Base-by-base conservation (phyloP, 208 protist genomes). In the Leishmania mexicana region DNA sequence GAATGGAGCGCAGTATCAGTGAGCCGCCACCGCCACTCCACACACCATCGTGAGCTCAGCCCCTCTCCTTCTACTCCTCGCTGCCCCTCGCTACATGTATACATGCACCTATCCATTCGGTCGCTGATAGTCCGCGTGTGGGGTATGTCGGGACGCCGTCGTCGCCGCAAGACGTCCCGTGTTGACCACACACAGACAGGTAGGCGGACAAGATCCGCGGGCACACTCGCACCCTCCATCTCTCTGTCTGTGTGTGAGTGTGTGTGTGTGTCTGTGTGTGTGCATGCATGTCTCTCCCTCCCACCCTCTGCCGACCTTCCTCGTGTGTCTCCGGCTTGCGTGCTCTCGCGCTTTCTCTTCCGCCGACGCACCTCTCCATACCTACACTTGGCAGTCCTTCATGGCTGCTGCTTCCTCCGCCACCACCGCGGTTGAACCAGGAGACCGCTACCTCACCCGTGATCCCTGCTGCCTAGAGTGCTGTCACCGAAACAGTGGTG, bases 381-480 rank as follows among this genome's bases (percentile, higher is more conserved):
- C 17, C 31, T 19, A 75, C 70, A 75, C 42, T 35, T 60, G 15
- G 28, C 24, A 24, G 68, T 1, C 42, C 49, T 28, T 31, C 45
- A 76, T 76, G 72, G 51, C 4, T 7, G 72, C 45, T 3, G 2
- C 24, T 19, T 53, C 72, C 62, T 70, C 75, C 45, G 72, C 45
- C 47, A 40, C 1, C 60, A 42, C 79, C 0, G 31, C 24, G 7
- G 64, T 75, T 21, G 74, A 70, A 15, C 80, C 81, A 10, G 88
- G 88, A 47, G 88, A 92, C 19, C 88, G 88, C 57, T 92, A 89
- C 71, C 35, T 84, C 38, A 92, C 86, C 0, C 17, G 21, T 21
- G 68, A 42, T 7, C 83, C 86, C 15, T 92, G 88, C 81, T 57
- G 85, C 21, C 70, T 80, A 1, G 40, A 72, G 10, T 89, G 86